Base-by-base conservation (phyloP, 2,329 filamentous ascomycete species). In the Penicillium oxalicum region DNA sequence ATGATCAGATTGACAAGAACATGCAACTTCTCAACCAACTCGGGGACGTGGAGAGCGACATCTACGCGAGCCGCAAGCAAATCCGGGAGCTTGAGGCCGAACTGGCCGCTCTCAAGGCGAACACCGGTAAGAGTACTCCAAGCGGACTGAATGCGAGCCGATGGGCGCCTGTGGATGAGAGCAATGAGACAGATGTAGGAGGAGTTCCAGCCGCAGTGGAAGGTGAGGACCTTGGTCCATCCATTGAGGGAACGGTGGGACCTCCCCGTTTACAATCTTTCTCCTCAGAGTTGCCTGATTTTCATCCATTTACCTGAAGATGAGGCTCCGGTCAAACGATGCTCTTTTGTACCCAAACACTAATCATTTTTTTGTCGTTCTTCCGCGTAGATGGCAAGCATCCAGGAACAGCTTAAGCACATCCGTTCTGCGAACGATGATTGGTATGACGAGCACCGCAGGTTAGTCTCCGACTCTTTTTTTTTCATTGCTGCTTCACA, bases 161-260 rank as follows among this genome's bases (percentile, higher is more conserved):
- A 51, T 74, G 71, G 72, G 71, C 72, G 25, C 58, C 59, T 9
- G 60, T 61, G 18, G 61, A 64, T 41, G 63, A 65, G 35, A 54
- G 52, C 48, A 61, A 52, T 51, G 59, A 57, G 28, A 59, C 54
- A 44, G 55, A 56, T 53, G 63, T 59, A 58, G 67, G 66, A 50
- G 63, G 59, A 50, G 64, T 63, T 62, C 60, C 64, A 60, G 60
- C 62, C 59, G 57, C 65, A 62, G 60, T 57, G 65, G 69, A 72
- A 72, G 68, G 68, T 70, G 71, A 73, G 70, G 68, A 70, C 63
- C 69, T 71, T 63, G 70, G 70, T 62, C 67, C 69, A 69, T 70
- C 68, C 59, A 72, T 73, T 61, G 66, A 71, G 67, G 70, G 71
- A 71, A 73, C 69, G 70, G 70, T 73, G 70, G 70, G 70, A 65